Evolutionary conservation across 2,329 filamentous ascomycete species (phyloP).

Genomic region (Cryphonectria japonica): DNA sequence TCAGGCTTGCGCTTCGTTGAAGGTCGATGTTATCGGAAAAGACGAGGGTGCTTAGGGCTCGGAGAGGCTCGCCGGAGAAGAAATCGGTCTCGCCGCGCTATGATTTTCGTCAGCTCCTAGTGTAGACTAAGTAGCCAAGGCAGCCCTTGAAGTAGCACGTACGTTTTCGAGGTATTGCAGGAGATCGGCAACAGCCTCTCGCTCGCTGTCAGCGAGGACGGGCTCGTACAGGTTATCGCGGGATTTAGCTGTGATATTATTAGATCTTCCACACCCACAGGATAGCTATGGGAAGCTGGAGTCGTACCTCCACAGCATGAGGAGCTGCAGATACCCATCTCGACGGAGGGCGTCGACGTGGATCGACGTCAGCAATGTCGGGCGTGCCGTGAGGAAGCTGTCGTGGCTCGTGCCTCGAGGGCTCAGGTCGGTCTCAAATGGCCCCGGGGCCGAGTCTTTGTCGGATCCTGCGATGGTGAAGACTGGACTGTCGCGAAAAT

Average conservation of each 20-base stretch:
- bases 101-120: constrained; percentile 37
- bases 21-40: constrained; percentile 99
- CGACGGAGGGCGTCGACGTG: constrained; percentile 32
- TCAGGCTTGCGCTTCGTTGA: constrained; percentile 94
- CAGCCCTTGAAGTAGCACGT: constrained; percentile 39
- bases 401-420: constrained; percentile 25
- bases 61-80: constrained; percentile 93
- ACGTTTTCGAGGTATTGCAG: constrained; percentile 97
- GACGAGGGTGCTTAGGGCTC: constrained; percentile 91
- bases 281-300: constrained; percentile 22
- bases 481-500: constrained; percentile 8
- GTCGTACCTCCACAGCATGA: constrained; percentile 62
- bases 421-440: constrained; percentile 19
- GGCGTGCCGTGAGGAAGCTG: constrained; percentile 22
- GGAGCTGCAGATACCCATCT: constrained; percentile 66
- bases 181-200: constrained; percentile 94
- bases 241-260: constrained; percentile 62
- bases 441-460: constrained; percentile 9
- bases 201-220: constrained; percentile 91
- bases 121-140: neutral
- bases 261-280: neutral
- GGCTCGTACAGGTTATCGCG: constrained; percentile 84
- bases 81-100: constrained; percentile 97
- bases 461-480: neutral
- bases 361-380: constrained; percentile 25